Conservation (phyloP, 805 yeast genomes). For the Diddensiella caesifluorescens region DNA sequence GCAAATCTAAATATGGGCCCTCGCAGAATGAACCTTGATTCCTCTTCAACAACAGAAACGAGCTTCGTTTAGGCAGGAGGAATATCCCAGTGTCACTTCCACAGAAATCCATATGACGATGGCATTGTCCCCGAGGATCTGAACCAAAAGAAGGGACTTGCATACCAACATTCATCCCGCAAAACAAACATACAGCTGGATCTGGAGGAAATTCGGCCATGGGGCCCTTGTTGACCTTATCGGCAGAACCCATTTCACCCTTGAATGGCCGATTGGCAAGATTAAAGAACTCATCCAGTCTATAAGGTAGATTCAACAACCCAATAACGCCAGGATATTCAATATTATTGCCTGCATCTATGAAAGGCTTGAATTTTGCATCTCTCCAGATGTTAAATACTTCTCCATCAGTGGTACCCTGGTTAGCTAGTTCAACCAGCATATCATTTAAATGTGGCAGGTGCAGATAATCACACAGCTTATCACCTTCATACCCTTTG, state of each 20-base stretch:
- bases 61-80: slow-evolving; percentile 62
- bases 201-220: slow-evolving; percentile 39
- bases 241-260: no score
- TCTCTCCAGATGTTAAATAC: slow-evolving; percentile 5
- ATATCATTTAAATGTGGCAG: slow-evolving; percentile 32
- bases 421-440: slow-evolving; percentile 11
- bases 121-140: slow-evolving; percentile 68
- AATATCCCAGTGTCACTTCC: slow-evolving; percentile 65
- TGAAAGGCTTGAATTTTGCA: background rate
- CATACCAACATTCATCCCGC: slow-evolving; percentile 64
- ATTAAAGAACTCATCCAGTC: slow-evolving; percentile 66
- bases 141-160: slow-evolving; percentile 51
- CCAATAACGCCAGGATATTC: slow-evolving; percentile 64
- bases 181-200: slow-evolving; percentile 82
- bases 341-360: slow-evolving; percentile 24
- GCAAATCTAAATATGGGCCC: slow-evolving; percentile 79
- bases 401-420: slow-evolving; percentile 14
- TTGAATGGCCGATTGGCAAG: slow-evolving; percentile 9
- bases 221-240: background rate
- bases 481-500: slow-evolving; percentile 46
- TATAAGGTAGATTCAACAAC: slow-evolving; percentile 57
- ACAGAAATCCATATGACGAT: slow-evolving; percentile 53
- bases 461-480: slow-evolving; percentile 47
- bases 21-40: slow-evolving; percentile 79
- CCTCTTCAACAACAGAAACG: slow-evolving; percentile 57